Conservation (phyloP, 164 flowering plant genomes). For the Akebia trifoliata region DNA sequence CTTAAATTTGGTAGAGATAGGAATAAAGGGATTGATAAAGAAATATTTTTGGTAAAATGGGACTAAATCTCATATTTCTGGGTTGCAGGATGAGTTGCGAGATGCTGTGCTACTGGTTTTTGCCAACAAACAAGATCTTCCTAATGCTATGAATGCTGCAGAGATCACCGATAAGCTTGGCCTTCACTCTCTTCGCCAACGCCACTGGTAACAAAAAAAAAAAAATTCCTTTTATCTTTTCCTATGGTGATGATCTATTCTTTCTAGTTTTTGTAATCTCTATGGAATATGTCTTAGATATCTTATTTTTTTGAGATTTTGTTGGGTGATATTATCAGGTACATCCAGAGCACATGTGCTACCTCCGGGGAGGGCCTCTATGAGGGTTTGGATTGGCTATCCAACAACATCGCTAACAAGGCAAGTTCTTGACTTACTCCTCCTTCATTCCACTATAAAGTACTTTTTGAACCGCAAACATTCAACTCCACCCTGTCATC, state of each 20-base stretch:
- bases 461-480: too few species aligned
- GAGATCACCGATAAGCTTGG: constrained; percentile 98
- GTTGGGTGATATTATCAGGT: constrained; percentile 32
- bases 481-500: too few species aligned
- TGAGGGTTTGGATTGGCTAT: constrained; percentile 70
- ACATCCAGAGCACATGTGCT: constrained; percentile 71
- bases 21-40: background rate
- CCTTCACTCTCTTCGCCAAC: constrained; percentile 89
- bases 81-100: constrained; percentile 59
- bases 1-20: constrained; percentile 1
- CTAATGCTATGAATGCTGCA: constrained; percentile 99
- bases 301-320: background rate
- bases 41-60: background rate
- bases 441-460: too few species aligned
- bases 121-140: constrained; percentile 99
- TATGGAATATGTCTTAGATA: background rate
- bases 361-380: constrained; percentile 76
- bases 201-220: constrained; percentile 75
- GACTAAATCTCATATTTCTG: background rate
- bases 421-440: constrained; percentile 13
- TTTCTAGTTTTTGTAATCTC: background rate
- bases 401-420: constrained; percentile 67
- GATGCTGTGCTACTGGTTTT: constrained; percentile 89
- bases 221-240: too few species aligned
- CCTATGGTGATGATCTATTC: background rate